Conservation (phyloP, 768 basidiomycete genomes). For the Suillus clintonianus region DNA sequence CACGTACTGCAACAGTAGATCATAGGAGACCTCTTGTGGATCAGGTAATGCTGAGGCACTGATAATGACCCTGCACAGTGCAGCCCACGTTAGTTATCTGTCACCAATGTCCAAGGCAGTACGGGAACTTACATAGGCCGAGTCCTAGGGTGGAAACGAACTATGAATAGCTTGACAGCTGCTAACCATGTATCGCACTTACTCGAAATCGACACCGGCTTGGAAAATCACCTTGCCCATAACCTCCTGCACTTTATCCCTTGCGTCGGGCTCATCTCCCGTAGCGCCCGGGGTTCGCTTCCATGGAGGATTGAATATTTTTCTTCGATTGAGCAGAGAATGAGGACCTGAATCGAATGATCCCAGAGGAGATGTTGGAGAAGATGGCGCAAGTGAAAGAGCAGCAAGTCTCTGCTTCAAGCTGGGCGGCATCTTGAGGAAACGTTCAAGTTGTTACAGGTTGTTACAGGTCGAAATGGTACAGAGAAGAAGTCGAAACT, state of each 20-base stretch:
- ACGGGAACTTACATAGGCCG: slow-evolving; percentile 71
- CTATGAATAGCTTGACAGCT: slow-evolving; percentile 6
- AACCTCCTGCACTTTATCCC: slow-evolving; percentile 59
- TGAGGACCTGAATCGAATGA: slow-evolving; percentile 15
- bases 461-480: background rate
- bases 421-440: slow-evolving; percentile 34
- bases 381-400: slow-evolving; percentile 54
- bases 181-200: slow-evolving; percentile 28
- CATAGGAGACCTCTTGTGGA: slow-evolving; percentile 74
- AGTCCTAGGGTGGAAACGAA: slow-evolving; percentile 51
- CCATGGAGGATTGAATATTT: slow-evolving; percentile 56
- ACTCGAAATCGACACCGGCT: slow-evolving; percentile 91
- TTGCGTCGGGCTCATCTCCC: slow-evolving; percentile 27
- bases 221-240: slow-evolving; percentile 79
- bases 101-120: background rate
- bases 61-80: slow-evolving; percentile 66
- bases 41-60: slow-evolving; percentile 84
- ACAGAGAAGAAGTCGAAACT: background rate
- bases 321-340: slow-evolving; percentile 33
- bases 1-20: slow-evolving; percentile 70
- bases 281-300: slow-evolving; percentile 37
- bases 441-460: background rate
- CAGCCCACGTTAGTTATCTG: slow-evolving; percentile 4
- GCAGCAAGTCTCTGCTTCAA: slow-evolving; percentile 71
- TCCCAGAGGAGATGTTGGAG: slow-evolving; percentile 41